Evolutionary conservation across 2,329 filamentous ascomycete species (phyloP).

Genomic region (Penicillium sp.): DNA sequence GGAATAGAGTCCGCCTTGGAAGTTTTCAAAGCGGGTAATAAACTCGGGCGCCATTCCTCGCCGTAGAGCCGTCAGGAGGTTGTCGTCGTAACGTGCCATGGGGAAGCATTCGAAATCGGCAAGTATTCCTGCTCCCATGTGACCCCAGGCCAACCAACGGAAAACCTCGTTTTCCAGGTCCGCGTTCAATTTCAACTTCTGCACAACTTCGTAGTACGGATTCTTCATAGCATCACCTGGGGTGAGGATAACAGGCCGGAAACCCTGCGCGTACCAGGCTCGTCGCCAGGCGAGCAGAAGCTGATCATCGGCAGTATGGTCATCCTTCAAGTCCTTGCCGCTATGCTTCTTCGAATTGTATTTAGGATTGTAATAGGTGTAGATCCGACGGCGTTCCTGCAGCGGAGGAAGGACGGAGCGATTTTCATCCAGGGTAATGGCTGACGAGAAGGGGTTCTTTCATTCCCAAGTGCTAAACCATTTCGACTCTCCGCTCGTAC

Average conservation of each 20-base stretch:
- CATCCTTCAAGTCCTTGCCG: conserved; percentile 60
- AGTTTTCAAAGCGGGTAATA: conserved; percentile 68
- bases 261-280: conserved; percentile 95
- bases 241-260: conserved; percentile 79
- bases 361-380: conserved; percentile 84
- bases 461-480: conserved; percentile 93
- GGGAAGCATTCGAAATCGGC: conserved; percentile 79
- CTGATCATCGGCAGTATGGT: conserved; percentile 72
- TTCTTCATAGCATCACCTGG: conserved; percentile 80
- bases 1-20: conserved; percentile 72
- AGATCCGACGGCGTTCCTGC: conserved; percentile 69
- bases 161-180: conserved; percentile 70
- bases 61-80: conserved; percentile 70
- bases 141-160: conserved; percentile 90
- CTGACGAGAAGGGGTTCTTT: conserved; percentile 85
- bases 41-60: conserved; percentile 72
- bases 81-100: conserved; percentile 75
- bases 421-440: conserved; percentile 76
- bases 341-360: conserved; percentile 34
- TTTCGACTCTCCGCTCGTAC: conserved; percentile 72
- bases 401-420: conserved; percentile 81
- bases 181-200: conserved; percentile 59
- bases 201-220: conserved; percentile 72
- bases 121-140: conserved; percentile 82
- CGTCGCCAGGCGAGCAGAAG: conserved; percentile 84